Evolutionary conservation across 2,329 filamentous ascomycete genomes (phyloP).

Genomic region (Pyrenochaeta sp.): DNA sequence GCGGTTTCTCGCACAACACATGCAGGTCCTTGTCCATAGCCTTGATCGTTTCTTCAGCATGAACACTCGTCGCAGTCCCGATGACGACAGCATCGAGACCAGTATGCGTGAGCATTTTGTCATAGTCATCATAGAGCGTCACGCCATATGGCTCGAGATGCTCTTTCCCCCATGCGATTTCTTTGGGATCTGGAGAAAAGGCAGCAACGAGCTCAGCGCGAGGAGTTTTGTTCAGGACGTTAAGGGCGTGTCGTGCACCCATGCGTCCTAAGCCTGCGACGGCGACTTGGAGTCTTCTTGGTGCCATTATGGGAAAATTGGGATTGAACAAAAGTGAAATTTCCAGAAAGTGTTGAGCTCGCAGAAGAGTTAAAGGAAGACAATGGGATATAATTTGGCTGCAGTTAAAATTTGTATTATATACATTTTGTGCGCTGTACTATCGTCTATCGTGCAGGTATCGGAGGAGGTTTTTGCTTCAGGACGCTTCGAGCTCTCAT

Average conservation of each 20-base stretch:
- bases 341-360: neutral
- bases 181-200: constrained; percentile 56
- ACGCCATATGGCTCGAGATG: constrained; percentile 58
- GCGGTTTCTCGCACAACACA: constrained; percentile 52
- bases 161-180: constrained; percentile 56
- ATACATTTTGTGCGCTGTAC: neutral
- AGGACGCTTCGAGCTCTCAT: neutral
- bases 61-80: constrained; percentile 45
- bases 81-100: constrained; percentile 56
- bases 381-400: neutral
- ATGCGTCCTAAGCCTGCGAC: constrained; percentile 63
- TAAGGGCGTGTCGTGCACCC: constrained; percentile 62
- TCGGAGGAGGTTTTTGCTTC: neutral
- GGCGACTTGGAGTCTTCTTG: constrained; percentile 49
- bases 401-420: neutral
- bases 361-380: neutral
- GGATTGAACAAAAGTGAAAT: neutral
- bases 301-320: constrained; percentile 22
- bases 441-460: neutral
- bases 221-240: constrained; percentile 57
- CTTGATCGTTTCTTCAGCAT: constrained; percentile 45
- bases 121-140: constrained; percentile 56
- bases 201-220: constrained; percentile 61
- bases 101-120: constrained; percentile 56
- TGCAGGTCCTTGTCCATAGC: constrained; percentile 48